Base-by-base conservation (phyloP, 169 alveolate genomes). In the Cryptosporidium sp. region DNA sequence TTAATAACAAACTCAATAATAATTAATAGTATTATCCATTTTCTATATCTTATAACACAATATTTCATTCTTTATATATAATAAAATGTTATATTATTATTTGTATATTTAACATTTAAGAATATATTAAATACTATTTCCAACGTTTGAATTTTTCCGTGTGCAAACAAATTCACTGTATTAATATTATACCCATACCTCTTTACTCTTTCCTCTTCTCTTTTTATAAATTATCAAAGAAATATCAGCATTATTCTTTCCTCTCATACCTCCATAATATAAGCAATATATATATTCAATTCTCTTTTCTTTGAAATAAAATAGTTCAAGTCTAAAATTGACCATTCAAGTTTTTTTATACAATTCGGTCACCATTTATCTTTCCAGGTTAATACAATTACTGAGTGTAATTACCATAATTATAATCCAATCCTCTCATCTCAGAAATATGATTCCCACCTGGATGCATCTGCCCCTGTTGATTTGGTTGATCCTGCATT, bases 351-450 rank as follows among this genome's bases (percentile, higher is more conserved):
- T 56, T 56, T 14, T 23, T 14, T 6, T 23, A 12, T 10, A 31
- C 2, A 18, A 56, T 7, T 26, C 9, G 4, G 29, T 23, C 35
- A 56, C 10, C 9, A 1, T 6, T 5, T 21, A n/a, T 8, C 21
- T 23, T 26, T 23, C 14, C 67, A 8, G 12, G 2, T 26, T 12
- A 42, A 42, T 8, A 3, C 23, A 1, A 0, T 21, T 26, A 56
- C 67, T 56, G 67, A 56, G 67, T 56, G 18, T 56, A 56, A 56
- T 56, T 56, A 8, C 29, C 35, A 56, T 56, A 56, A 56, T 56
- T 56, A n/a, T 56, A 56, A 26, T 56, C 67, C 67, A 56, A 56
- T 56, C 29, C 37, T 21, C 67, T 26, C 29, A 56, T 56, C 0
- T 26, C 35, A 8, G 37, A n/a, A 23, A 26, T 8, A 56, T 26